These are phyloP conservation scores for Neurospora terricola DNA, from an alignment of 495 filamentous ascomycete genomes.

Conservation along the genomic window DNA sequence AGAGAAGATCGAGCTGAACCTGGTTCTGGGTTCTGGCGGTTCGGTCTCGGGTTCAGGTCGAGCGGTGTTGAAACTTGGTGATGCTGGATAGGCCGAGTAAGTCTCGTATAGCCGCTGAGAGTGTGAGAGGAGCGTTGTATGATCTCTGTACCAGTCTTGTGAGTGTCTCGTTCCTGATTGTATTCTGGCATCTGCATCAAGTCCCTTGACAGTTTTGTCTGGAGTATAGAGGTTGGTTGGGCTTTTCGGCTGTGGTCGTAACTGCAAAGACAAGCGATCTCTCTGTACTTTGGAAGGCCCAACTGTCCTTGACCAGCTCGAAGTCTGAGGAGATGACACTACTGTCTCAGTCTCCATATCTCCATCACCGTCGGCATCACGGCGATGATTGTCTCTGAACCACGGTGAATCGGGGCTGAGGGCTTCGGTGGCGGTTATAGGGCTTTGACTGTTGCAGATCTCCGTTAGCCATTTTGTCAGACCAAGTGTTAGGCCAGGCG, in stretches of 20 bases:
- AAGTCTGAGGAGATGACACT: constrained; percentile 9
- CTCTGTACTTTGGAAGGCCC: not conserved
- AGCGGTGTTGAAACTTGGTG: not conserved
- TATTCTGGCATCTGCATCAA: not conserved
- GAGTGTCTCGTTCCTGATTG: not conserved
- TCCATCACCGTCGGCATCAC: not conserved
- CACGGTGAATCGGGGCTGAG: constrained; percentile 12
- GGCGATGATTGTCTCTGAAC: constrained; percentile 6
- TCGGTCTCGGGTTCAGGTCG: not conserved
- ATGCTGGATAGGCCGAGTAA: not conserved
- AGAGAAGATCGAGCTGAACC: not conserved
- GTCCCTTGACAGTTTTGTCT: not conserved
- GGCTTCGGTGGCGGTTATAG: constrained; percentile 7
- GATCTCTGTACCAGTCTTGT: not conserved
- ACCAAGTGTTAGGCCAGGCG: too few relatives aligned
- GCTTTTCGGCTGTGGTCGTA: not conserved
- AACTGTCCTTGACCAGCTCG: constrained; percentile 8
- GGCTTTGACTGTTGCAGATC: constrained; percentile 8
- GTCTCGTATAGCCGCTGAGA: not conserved
- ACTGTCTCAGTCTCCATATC: constrained; percentile 13
- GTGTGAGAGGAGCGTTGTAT: not conserved
- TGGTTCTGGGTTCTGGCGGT: not conserved
- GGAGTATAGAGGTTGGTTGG: not conserved
- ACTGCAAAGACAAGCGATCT: not conserved
- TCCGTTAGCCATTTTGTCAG: not conserved